Evolutionary conservation across 2,329 filamentous ascomycete genomes (phyloP).

Genomic region (Blumeria graminis): DNA sequence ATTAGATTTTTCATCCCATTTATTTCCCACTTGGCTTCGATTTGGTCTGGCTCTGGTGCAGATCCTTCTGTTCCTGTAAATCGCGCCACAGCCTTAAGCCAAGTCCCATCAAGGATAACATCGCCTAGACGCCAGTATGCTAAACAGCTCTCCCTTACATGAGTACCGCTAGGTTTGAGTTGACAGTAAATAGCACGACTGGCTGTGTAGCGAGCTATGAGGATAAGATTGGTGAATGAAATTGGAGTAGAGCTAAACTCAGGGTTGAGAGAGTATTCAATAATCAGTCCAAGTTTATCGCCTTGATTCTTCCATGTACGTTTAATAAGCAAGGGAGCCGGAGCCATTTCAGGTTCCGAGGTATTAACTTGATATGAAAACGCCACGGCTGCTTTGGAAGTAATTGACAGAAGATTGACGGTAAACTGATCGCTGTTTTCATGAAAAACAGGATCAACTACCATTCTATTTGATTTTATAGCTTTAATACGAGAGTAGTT

Average conservation of each 20-base stretch:
- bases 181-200: constrained; percentile 40
- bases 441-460: constrained; percentile 43
- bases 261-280: constrained; percentile 69
- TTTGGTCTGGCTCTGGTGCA: constrained; percentile 45
- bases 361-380: constrained; percentile 84
- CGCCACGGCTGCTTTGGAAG: constrained; percentile 43
- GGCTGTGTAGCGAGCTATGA: constrained; percentile 49
- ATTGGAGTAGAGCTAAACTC: constrained; percentile 22
- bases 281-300: constrained; percentile 62
- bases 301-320: constrained; percentile 58
- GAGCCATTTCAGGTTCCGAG: constrained; percentile 24
- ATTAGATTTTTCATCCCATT: constrained; percentile 4
- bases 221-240: constrained; percentile 47
- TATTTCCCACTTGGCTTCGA: constrained; percentile 69
- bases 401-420: constrained; percentile 48
- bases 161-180: constrained; percentile 58
- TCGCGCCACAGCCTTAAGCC: constrained; percentile 60
- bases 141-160: constrained; percentile 49
- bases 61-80: constrained; percentile 49
- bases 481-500: constrained; percentile 76
- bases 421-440: constrained; percentile 58
- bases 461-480: constrained; percentile 80
- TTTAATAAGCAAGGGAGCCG: constrained; percentile 36
- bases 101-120: constrained; percentile 36
- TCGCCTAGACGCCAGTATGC: constrained; percentile 67